Evolutionary conservation across 768 basidiomycete species (phyloP).

Genomic region (Gelatoporia subvermispora): DNA sequence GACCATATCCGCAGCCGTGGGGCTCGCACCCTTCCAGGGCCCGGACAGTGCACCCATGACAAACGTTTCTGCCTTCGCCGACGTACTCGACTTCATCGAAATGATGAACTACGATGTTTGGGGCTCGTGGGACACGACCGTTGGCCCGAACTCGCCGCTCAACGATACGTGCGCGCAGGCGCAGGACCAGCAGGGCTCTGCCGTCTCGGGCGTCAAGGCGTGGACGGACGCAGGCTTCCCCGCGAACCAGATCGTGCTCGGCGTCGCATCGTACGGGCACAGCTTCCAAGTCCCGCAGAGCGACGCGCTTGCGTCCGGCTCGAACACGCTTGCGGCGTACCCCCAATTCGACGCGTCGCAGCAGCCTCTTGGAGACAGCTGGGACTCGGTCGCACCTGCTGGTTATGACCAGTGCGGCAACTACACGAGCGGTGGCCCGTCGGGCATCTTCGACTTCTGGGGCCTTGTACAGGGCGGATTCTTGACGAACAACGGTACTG

Average conservation of each 20-base stretch:
- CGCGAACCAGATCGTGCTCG: constrained; percentile 70
- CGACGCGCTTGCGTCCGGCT: constrained; percentile 30
- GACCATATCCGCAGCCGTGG: constrained; percentile 52
- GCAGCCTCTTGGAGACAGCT: constrained; percentile 39
- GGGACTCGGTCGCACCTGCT: constrained; percentile 20
- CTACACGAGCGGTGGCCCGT: constrained; percentile 27
- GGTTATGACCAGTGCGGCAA: constrained; percentile 31
- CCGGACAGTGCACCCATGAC: constrained; percentile 49
- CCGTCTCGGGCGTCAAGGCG: constrained; percentile 62
- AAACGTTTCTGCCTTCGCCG: constrained; percentile 69
- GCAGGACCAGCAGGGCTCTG: constrained; percentile 68
- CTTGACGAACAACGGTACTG: constrained; percentile 40
- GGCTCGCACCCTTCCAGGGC: constrained; percentile 44
- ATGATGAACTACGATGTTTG: constrained; percentile 72
- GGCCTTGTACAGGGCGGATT: constrained; percentile 54
- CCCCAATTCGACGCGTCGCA: constrained; percentile 42
- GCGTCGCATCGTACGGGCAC: constrained; percentile 82
- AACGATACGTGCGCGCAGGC: constrained; percentile 66
- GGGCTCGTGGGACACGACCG: constrained; percentile 43
- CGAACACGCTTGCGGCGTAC: constrained; percentile 36
- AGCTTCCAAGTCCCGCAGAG: constrained; percentile 43
- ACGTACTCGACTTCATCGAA: constrained; percentile 60
- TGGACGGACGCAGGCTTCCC: constrained; percentile 85
- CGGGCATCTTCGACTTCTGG: constrained; percentile 60
- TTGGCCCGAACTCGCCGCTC: constrained; percentile 87